Base-by-base conservation (phyloP, 2,329 filamentous ascomycete species). In the Claviceps fusiformis region DNA sequence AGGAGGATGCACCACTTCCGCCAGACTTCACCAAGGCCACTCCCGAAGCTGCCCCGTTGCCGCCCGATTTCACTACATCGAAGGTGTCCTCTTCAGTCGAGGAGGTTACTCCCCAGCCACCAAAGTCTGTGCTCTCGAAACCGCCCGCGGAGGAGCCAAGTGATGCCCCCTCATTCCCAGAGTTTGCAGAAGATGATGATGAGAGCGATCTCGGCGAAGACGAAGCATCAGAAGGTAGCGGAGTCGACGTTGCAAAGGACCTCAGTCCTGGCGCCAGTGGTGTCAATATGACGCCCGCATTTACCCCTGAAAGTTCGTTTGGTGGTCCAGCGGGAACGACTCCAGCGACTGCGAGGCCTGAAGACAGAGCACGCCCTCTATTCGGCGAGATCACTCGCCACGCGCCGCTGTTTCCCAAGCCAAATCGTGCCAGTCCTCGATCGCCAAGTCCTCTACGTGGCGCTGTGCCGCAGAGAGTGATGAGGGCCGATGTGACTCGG, bases 381-480 rank as follows among this genome's bases (percentile, higher is more conserved):
- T 84, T 83, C 65, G 80, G 78, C 9, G 78, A 82, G 56, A 64
- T 81, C 44, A 68, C 68, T 55, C 72, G 72, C 44, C 75, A 72
- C 45, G 74, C 73, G 19, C 78, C 80, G 0, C 59, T 77, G 29
- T 79, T 87, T 55, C 71, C 80, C 10, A 79, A 78, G 39, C 73
- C 79, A 29, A 74, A 68, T 39, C 72, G 71, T 24, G 71, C 74
- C n/a, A 84, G 80, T 59, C 84, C 86, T 50, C 80, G 85, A 41
- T 89, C 86, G 10, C 86, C 87, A 1, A 90, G 86, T 59, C 86
- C 87, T 1, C 71, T 87, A 31, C 80, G 85, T 39, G 73, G 75
- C 53, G 75, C 79, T 45, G 69, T 82, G 35, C 80, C 81, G 37
- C 67, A 71, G 57, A 73, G 76, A 61, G 62, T 78, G 33, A 61